Percentiles rank a stretch among this genome's conserved stretches.
phyloP scores from a whole-genome alignment of 192 early-diverging fungal genomes.

The Mortierella antarctica region DNA sequence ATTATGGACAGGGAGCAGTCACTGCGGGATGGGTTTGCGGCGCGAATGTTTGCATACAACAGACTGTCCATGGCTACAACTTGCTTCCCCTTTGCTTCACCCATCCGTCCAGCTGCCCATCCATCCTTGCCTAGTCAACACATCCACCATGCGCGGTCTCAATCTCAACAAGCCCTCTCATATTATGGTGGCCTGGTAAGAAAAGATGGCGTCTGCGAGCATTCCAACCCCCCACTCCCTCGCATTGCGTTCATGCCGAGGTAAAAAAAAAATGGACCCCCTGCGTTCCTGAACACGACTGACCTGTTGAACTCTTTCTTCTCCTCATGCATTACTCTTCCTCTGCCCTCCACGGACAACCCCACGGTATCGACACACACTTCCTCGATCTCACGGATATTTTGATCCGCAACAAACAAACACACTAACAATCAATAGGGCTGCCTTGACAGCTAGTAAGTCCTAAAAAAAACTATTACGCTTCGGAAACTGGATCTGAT shows the following conservation, averaged over 20 bases:
- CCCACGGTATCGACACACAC: no score
- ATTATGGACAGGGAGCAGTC: no score
- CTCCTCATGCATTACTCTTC: no score
- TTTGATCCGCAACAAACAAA: no score
- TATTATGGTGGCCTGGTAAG: conserved; percentile 51
- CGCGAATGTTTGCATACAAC: neutral
- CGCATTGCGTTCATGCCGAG: neutral
- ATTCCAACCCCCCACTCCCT: no score
- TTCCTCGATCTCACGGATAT: no score
- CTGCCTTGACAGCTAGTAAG: conserved; percentile 16
- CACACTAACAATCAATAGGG: neutral
- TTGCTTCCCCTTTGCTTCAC: neutral
- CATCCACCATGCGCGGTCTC: conserved; percentile 19
- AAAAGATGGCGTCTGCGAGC: no score
- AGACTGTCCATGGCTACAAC: no score
- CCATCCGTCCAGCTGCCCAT: neutral
- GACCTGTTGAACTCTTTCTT: no score
- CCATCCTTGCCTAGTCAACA: neutral
- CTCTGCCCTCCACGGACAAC: no score
- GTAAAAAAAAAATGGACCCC: neutral
- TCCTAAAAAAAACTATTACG: neutral
- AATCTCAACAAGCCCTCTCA: conserved; percentile 53
- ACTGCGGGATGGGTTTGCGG: no score
- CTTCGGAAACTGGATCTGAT: no score
- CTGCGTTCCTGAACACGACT: neutral